These are phyloP conservation scores for Solanum infundibuliforme DNA, from an alignment of 257 asterid species.

Conservation along the genomic window DNA sequence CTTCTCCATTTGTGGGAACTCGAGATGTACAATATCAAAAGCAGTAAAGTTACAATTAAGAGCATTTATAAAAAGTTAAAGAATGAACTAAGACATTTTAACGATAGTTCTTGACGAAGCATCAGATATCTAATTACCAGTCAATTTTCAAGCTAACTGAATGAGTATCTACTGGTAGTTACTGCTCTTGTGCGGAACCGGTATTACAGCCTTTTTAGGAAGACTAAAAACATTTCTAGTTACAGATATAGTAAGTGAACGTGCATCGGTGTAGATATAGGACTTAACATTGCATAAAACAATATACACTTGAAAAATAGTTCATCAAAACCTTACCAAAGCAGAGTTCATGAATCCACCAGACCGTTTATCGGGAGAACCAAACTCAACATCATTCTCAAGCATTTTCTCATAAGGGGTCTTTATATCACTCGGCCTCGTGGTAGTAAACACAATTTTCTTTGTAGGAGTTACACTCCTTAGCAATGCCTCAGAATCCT, in stretches of 20 bases:
- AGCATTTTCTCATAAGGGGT: conserved; percentile 94
- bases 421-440: conserved; percentile 83
- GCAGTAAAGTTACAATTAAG: background rate
- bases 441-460: conserved; percentile 71
- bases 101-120: background rate
- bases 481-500: conserved; percentile 62
- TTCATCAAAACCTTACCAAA: conserved; percentile 55
- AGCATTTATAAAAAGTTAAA: background rate
- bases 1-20: background rate
- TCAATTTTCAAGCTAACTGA: background rate
- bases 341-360: conserved; percentile 95
- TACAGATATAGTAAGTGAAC: background rate
- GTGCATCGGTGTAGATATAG: background rate
- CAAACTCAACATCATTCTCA: conserved; percentile 90
- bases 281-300: background rate
- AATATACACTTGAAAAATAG: background rate
- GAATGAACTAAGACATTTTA: background rate
- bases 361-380: conserved; percentile 95
- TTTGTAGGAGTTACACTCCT: conserved; percentile 58
- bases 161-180: background rate
- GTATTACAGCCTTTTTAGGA: background rate
- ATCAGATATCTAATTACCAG: background rate
- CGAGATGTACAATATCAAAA: background rate
- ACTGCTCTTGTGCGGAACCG: background rate
- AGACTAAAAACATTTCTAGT: background rate